These are phyloP conservation scores for Karstenula rhodostoma DNA, from an alignment of 2,329 filamentous ascomycete species.

Conservation along the genomic window DNA sequence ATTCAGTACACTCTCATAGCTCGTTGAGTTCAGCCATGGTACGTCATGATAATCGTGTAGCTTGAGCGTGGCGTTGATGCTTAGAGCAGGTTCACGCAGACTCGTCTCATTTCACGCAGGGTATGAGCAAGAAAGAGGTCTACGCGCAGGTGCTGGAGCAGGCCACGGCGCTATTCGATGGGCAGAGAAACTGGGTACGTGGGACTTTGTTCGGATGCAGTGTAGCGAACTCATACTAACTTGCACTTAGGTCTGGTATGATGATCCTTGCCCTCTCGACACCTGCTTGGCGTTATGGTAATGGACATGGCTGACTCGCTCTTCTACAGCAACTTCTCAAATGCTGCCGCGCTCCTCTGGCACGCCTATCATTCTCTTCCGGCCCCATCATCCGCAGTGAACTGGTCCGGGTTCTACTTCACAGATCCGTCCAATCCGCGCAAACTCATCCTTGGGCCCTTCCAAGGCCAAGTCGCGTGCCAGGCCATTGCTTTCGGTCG, in stretches of 20 bases:
- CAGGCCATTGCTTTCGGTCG: constrained; percentile 77
- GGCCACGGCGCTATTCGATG: constrained; percentile 72
- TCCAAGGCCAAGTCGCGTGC: constrained; percentile 80
- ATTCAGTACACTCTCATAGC: neutral
- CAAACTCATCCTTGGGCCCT: constrained; percentile 78
- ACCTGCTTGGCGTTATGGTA: neutral
- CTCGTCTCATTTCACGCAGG: constrained; percentile 74
- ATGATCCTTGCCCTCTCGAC: neutral
- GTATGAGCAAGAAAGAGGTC: constrained; percentile 73
- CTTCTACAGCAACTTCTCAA: constrained; percentile 68
- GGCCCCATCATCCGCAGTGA: constrained; percentile 70
- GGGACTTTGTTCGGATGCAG: neutral
- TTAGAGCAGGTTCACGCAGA: constrained; percentile 74
- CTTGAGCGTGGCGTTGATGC: neutral
- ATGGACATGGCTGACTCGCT: neutral
- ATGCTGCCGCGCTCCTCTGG: constrained; percentile 78
- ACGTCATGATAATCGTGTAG: constrained; percentile 1
- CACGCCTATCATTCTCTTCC: constrained; percentile 79
- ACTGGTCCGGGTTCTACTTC: constrained; percentile 75
- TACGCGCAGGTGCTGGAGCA: constrained; percentile 78
- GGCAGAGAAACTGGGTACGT: constrained; percentile 79
- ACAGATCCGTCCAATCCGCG: constrained; percentile 46
- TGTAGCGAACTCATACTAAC: constrained; percentile 4
- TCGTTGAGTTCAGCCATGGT: constrained; percentile 11
- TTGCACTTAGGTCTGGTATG: constrained; percentile 28